Evolutionary conservation across 108 stramenopile genomes (phyloP).

Genomic region (Fragilaria crotonensis): DNA sequence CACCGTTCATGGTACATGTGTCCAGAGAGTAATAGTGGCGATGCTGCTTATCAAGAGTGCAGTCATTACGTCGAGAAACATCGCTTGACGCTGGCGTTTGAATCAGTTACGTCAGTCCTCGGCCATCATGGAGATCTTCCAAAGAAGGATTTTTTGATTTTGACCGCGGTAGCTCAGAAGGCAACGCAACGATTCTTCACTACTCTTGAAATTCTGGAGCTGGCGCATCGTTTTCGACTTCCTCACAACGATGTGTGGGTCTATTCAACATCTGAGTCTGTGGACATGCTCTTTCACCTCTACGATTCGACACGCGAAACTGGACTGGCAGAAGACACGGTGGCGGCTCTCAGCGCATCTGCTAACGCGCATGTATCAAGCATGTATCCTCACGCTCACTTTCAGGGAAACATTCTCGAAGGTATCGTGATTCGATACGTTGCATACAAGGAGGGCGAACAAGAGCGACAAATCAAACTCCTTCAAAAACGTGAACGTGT

Average conservation of each 20-base stretch:
- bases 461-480: slow-evolving; percentile 7
- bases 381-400: slow-evolving; percentile 60
- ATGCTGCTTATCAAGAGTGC: slow-evolving; percentile 46
- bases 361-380: slow-evolving; percentile 36
- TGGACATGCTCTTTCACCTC: slow-evolving; percentile 38
- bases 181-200: slow-evolving; percentile 45
- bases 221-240: slow-evolving; percentile 62
- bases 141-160: slow-evolving; percentile 60
- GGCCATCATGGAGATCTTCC: slow-evolving; percentile 79
- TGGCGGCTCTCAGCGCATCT: slow-evolving; percentile 29
- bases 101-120: slow-evolving; percentile 64
- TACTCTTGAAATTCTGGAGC: slow-evolving; percentile 46
- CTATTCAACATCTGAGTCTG: slow-evolving; percentile 27
- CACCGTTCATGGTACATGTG: slow-evolving; percentile 27
- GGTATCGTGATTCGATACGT: slow-evolving; percentile 80
- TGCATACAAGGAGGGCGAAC: slow-evolving; percentile 3
- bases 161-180: slow-evolving; percentile 74
- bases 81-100: slow-evolving; percentile 68
- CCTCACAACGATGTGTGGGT: slow-evolving; percentile 85
- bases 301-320: slow-evolving; percentile 62
- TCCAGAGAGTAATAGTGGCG: background rate
- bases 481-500: slow-evolving; percentile 22
- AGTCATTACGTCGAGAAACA: slow-evolving; percentile 41
- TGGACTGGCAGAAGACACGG: slow-evolving; percentile 47
- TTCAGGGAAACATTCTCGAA: slow-evolving; percentile 75